Evolutionary conservation across 306 rosid species (phyloP).

Genomic region (Boehmeria nivea): DNA sequence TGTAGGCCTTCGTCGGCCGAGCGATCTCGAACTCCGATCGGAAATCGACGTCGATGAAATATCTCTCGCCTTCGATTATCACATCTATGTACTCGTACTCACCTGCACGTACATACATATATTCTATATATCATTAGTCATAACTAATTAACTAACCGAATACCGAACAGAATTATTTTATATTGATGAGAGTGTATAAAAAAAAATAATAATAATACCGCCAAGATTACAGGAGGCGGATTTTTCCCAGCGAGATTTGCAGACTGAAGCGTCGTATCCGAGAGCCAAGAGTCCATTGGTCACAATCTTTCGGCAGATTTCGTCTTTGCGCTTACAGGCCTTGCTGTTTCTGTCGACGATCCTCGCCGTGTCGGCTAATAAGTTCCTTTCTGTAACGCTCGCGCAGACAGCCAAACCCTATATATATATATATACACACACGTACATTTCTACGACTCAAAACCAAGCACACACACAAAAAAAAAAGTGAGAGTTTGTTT

Average conservation of each 20-base stretch:
- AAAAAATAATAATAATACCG: conserved; percentile 33
- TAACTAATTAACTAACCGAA: too few species aligned
- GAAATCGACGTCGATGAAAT: conserved; percentile 67
- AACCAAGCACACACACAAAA: too few species aligned
- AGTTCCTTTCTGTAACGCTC: conserved; percentile 54
- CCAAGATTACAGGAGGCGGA: conserved; percentile 50
- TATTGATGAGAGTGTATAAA: background rate
- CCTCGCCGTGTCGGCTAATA: conserved; percentile 65
- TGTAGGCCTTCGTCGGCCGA: conserved; percentile 57
- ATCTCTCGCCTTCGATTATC: conserved; percentile 35
- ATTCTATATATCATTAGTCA: too few species aligned
- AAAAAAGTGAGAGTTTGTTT: too few species aligned
- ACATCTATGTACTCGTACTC: conserved; percentile 77
- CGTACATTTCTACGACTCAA: too few species aligned
- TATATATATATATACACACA: too few species aligned
- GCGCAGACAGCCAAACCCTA: conserved; percentile 59
- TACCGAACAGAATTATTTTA: too few species aligned
- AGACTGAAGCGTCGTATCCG: conserved; percentile 79
- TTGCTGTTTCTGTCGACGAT: conserved; percentile 79
- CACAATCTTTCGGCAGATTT: conserved; percentile 39
- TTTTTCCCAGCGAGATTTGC: conserved; percentile 93
- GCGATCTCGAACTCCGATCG: conserved; percentile 79
- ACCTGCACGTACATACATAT: conserved; percentile 29
- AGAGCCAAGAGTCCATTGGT: conserved; percentile 41
- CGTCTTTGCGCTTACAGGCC: conserved; percentile 60